phyloP scores from a whole-genome alignment of 2,329 filamentous ascomycete genomes.

The Aspergillus sp. region DNA sequence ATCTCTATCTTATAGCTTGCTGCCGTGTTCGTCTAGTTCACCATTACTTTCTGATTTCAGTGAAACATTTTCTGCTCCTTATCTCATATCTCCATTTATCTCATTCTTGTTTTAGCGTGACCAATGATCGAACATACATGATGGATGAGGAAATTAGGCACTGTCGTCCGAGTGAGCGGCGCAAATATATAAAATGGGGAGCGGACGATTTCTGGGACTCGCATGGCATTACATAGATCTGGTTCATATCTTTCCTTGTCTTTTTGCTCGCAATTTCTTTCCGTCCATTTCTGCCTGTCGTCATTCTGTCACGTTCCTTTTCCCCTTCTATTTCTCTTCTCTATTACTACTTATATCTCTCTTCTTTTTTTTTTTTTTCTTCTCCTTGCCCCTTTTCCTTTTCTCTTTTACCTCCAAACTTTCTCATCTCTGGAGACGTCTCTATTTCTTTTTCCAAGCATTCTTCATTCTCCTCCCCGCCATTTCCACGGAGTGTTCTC shows the following conservation, averaged over 20 bases:
- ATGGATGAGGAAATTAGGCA: slow-evolving; percentile 40
- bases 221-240: slow-evolving; percentile 44
- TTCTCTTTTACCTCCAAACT: slow-evolving; percentile 23
- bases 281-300: slow-evolving; percentile 11
- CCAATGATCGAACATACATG: slow-evolving; percentile 45
- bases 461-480: slow-evolving; percentile 9
- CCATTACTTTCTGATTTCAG: slow-evolving; percentile 15
- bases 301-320: slow-evolving; percentile 21
- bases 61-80: slow-evolving; percentile 19
- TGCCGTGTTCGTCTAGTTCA: slow-evolving; percentile 17
- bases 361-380: slow-evolving; percentile 19
- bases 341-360: slow-evolving; percentile 21
- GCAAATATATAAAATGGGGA: slow-evolving; percentile 43
- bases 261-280: slow-evolving; percentile 17
- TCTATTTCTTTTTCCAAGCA: slow-evolving; percentile 14
- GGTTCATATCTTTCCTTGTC: slow-evolving; percentile 36
- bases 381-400: slow-evolving; percentile 19
- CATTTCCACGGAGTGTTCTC: slow-evolving; percentile 9
- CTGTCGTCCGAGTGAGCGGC: slow-evolving; percentile 37
- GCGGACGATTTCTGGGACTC: slow-evolving; percentile 40
- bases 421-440: slow-evolving; percentile 11
- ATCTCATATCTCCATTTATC: slow-evolving; percentile 23
- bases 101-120: slow-evolving; percentile 45
- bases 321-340: slow-evolving; percentile 14
- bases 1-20: slow-evolving; percentile 7